Evolutionary conservation across 2,329 filamentous ascomycete genomes (phyloP).

Genomic region (Fusarium temperatum): DNA sequence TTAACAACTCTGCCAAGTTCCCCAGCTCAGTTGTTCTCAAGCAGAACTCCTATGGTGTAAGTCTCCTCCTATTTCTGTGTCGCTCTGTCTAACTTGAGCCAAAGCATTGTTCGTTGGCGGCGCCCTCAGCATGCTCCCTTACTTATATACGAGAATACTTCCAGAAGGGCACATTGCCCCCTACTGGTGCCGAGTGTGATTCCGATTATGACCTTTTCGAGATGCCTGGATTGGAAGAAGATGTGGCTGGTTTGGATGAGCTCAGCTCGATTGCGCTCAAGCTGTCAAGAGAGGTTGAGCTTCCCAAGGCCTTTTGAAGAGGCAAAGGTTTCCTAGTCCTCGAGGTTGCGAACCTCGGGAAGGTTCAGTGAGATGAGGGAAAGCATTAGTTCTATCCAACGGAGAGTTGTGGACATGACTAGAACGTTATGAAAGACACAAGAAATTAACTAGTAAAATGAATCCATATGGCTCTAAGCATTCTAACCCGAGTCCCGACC

Average conservation of each 20-base stretch:
- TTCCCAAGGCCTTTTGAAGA: conserved; percentile 25
- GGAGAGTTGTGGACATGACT: background rate
- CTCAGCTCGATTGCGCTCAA: conserved; percentile 24
- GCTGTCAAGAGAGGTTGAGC: conserved; percentile 28
- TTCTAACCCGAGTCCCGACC: background rate
- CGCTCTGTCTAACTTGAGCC: background rate
- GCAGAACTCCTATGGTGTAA: conserved; percentile 61
- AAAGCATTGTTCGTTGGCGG: conserved; percentile 60
- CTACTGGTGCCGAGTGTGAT: conserved; percentile 55
- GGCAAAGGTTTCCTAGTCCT: background rate
- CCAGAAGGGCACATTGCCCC: conserved; percentile 56
- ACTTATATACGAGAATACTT: conserved; percentile 55
- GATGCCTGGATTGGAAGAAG: conserved; percentile 26
- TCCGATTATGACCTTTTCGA: conserved; percentile 56
- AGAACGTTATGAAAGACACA: background rate
- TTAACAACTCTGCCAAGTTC: conserved; percentile 56
- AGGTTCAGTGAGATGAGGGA: background rate
- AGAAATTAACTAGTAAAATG: background rate
- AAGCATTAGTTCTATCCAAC: background rate
- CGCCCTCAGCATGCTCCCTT: conserved; percentile 56
- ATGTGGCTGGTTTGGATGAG: conserved; percentile 23
- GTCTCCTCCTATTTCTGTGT: conserved; percentile 16
- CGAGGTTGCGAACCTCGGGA: background rate
- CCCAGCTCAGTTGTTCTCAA: conserved; percentile 56
- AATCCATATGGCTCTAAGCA: background rate